Base-by-base conservation (phyloP, 768 basidiomycete species). In the Termitomyces bulborhizus region DNA sequence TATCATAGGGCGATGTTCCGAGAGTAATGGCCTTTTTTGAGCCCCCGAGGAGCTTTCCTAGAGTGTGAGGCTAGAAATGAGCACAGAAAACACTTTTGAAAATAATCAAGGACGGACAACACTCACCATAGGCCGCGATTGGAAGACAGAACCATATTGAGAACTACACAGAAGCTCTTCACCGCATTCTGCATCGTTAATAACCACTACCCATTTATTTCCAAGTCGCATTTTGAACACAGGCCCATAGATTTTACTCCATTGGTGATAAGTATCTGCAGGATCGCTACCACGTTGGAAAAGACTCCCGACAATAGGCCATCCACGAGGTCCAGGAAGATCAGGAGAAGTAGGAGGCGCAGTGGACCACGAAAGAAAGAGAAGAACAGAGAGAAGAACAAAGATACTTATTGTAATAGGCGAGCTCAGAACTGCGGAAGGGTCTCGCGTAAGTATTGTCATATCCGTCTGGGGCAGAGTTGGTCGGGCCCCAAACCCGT, bases 281-380 rank as follows among this genome's bases (percentile, higher is more conserved):
- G 60, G 57, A 51, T 61, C 51, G 13, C 40, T 46, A 6, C 60
- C 60, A 29, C 57, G 54, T n/a, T 56, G 55, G 45, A 58, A 61
- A 9, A 58, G 55, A 41, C 60, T 61, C n/a, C 60, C 60, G 9
- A 61, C 55, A 44, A 61, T 53, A 1, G 60, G 60, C 57, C 57
- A 61, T 5, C 60, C 60, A 15, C 55, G 37, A 36, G 60, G 60
- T 6, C 60, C 60, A 21, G 60, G 60, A 34, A 61, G 57, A 21
- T 61, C 54, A 6, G 57, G 60, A 24, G 43, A 48, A 11, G 18
- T 54, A 15, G 41, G 8, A 34, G 60, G 60, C 5, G 31, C 16
- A 13, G 57, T 37, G 4, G 41, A 55, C 60, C 60, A 58, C 5
- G 37, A 42, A 39, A 60, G 11, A n/a, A 55, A 34, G 21, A 41